Percentiles rank a stretch among this genome's conserved stretches.
Evolutionary conservation across 148 eudicot species (phyloP).

Genomic region (Persicaria maculosa): DNA sequence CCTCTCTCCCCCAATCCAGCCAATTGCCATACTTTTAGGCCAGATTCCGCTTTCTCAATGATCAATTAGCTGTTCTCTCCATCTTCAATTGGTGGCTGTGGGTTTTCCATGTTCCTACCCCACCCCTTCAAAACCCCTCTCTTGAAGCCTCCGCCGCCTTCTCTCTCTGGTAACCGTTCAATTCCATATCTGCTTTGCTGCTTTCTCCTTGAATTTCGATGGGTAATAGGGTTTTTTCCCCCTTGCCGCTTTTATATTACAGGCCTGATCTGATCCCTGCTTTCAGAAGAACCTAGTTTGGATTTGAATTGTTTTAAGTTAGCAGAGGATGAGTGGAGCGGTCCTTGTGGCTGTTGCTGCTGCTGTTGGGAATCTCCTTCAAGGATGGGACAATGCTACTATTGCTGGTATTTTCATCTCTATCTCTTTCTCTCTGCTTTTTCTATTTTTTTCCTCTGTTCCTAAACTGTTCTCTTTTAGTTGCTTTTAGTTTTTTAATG

Average conservation of each 20-base stretch:
- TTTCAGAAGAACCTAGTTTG: not conserved
- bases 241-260: not conserved
- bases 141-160: not conserved
- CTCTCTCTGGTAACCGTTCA: not conserved
- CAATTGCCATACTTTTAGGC: no score
- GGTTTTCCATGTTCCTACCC: not conserved
- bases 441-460: not conserved
- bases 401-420: conserved; percentile 37
- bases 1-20: not conserved
- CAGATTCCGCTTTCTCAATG: not conserved
- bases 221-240: not conserved
- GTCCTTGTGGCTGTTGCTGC: conserved; percentile 64
- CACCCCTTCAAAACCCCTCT: not conserved
- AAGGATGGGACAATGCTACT: conserved; percentile 75
- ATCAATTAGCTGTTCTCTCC: not conserved
- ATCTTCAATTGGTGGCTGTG: not conserved
- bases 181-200: not conserved
- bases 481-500: not conserved
- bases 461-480: not conserved
- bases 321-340: conserved; percentile 47
- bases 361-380: conserved; percentile 52
- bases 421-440: not conserved
- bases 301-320: not conserved
- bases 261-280: not conserved
- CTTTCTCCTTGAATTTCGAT: not conserved